Evolutionary conservation across 2,329 filamentous ascomycete species (phyloP).

Genomic region (Periconia sp.): DNA sequence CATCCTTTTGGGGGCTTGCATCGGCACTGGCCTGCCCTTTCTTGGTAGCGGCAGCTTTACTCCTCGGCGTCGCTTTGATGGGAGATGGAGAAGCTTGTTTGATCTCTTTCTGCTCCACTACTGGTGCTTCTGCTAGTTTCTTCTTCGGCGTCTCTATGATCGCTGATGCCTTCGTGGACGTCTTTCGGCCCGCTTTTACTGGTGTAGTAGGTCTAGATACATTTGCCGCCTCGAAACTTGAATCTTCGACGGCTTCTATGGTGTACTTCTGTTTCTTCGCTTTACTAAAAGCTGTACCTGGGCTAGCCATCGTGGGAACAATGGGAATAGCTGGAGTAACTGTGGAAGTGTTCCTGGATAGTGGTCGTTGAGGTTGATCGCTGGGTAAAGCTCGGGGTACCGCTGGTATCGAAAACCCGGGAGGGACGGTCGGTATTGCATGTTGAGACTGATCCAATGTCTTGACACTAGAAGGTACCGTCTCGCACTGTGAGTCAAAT

Average conservation of each 20-base stretch:
- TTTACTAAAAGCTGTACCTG: constrained; percentile 37
- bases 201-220: constrained; percentile 16
- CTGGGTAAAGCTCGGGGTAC: constrained; percentile 28
- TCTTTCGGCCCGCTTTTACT: constrained; percentile 19
- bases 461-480: constrained; percentile 26
- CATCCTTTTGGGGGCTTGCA: constrained; percentile 22
- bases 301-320: constrained; percentile 45
- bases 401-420: constrained; percentile 48
- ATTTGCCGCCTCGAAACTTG: constrained; percentile 2
- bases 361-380: constrained; percentile 25
- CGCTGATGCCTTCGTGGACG: constrained; percentile 16
- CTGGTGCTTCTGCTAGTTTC: constrained; percentile 9
- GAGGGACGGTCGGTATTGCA: constrained; percentile 53
- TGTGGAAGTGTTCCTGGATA: constrained; percentile 41
- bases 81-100: constrained; percentile 19
- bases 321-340: constrained; percentile 48
- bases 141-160: constrained; percentile 19
- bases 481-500: constrained; percentile 38
- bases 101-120: constrained; percentile 22
- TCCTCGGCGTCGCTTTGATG: constrained; percentile 25
- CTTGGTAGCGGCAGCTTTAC: constrained; percentile 24
- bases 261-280: constrained; percentile 29
- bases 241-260: constrained; percentile 7
- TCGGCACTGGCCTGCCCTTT: constrained; percentile 18
- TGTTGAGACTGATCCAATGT: constrained; percentile 46